Evolutionary conservation across 2,329 filamentous ascomycete species (phyloP).

Genomic region (Fusarium buharicum): DNA sequence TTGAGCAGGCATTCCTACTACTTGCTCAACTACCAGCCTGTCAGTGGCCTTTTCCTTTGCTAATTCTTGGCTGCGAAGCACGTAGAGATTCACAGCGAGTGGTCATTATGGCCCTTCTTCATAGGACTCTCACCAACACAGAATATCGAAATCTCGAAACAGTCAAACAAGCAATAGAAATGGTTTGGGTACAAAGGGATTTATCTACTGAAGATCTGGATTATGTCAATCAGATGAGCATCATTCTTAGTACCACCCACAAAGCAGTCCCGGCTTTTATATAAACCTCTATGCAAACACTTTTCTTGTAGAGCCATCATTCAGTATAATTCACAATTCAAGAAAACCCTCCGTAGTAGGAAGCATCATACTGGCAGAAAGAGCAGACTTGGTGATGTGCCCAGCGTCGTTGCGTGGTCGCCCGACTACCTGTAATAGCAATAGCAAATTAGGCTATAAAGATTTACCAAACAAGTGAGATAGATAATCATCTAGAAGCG

Average conservation of each 20-base stretch:
- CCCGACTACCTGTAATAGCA: too few species aligned
- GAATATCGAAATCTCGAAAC: constrained; percentile 37
- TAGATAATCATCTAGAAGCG: too few species aligned
- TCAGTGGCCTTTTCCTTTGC: constrained; percentile 37
- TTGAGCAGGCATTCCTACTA: constrained; percentile 44
- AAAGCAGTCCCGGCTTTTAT: constrained; percentile 19
- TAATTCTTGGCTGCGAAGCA: constrained; percentile 44
- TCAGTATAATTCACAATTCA: too few species aligned
- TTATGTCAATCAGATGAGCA: constrained; percentile 18
- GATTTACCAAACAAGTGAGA: too few species aligned
- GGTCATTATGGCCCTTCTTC: constrained; percentile 41
- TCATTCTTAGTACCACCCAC: constrained; percentile 28
- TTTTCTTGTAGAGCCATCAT: too few species aligned
- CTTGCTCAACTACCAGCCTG: constrained; percentile 36
- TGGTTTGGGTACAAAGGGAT: constrained; percentile 52
- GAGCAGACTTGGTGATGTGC: too few species aligned
- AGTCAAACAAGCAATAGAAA: constrained; percentile 41
- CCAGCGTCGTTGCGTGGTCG: too few species aligned
- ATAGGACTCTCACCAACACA: constrained; percentile 34
- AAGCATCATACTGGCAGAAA: too few species aligned
- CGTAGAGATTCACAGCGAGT: constrained; percentile 33
- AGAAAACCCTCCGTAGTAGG: too few species aligned
- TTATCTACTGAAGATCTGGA: constrained; percentile 26
- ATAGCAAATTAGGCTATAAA: too few species aligned
- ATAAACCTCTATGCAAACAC: not conserved